Evolutionary conservation across 2,329 filamentous ascomycete genomes (phyloP), one percentile per base, ranked within the genome.

Genomic region (Atkinsonella texensis): DNA sequence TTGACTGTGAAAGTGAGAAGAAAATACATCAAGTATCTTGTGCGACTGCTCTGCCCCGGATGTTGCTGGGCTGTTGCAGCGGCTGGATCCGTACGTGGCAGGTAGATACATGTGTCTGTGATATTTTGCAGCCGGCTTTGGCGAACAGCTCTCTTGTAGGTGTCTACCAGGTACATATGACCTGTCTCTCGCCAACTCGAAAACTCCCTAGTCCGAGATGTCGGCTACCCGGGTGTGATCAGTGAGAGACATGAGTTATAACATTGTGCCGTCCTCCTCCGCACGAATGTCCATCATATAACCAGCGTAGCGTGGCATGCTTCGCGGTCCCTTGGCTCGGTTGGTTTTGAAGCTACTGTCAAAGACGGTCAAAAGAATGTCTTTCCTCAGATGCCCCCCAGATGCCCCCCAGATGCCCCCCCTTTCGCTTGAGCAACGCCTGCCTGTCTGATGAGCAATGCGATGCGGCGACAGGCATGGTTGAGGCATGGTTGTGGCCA

Each of bases 401-500:
- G n/a, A n/a, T n/a, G 7, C 32, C 32, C 32, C 12, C 32, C 32
- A 33, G 11, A 44, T 46, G 9, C 17, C 49, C 17, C 43, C 20
- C 20, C 4, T 23, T 23, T 23, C 4, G 20, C 20, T 23, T 23
- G 20, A 23, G 20, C 20, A 23, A 23, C 4, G 20, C 20, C 20
- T 23, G 20, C 20, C 20, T 17, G n/a, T n/a, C n/a, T n/a, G n/a
- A n/a, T n/a, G 31, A 45, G 3, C 45, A 38, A 40, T 23, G 31
- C 50, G 15, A 42, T 38, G 44, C 12, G 39, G 23, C 38, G 20
- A 31, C 38, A 38, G 20, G n/a, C n/a, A n/a, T n/a, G n/a, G n/a
- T n/a, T n/a, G n/a, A n/a, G 50, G 50, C 46, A 52, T 48, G 31
- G 18, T 11, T 17, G 44, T 13, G 31, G 32, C 40, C 40, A 48